These are phyloP conservation scores for Oenanthe sinensis DNA, from an alignment of 129 eudicot species.

Conservation along the genomic window DNA sequence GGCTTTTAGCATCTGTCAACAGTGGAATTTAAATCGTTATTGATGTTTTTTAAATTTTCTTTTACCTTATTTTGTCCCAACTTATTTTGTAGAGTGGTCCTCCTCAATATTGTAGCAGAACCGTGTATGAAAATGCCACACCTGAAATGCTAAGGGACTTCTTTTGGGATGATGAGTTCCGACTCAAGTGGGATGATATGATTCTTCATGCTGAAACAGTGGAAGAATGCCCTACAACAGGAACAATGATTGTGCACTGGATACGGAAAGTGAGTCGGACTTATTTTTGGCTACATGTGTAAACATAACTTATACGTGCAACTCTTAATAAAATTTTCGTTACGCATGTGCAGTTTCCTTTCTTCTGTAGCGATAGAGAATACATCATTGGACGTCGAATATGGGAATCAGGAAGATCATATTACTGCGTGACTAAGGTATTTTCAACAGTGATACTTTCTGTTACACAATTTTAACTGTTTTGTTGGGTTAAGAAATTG, in stretches of 20 bases:
- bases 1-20: background rate
- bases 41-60: background rate
- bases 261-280: conserved; percentile 55
- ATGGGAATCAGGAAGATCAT: conserved; percentile 76
- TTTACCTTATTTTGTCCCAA: background rate
- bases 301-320: background rate
- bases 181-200: conserved; percentile 91
- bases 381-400: conserved; percentile 78
- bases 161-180: conserved; percentile 90
- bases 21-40: background rate
- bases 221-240: conserved; percentile 66
- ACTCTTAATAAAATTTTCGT: background rate
- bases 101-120: conserved; percentile 91
- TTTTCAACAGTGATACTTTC: background rate
- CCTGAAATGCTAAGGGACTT: conserved; percentile 87
- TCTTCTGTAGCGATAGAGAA: conserved; percentile 90
- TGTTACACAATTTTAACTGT: background rate
- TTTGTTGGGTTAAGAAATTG: background rate
- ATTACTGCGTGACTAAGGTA: conserved; percentile 96
- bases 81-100: conserved; percentile 57
- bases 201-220: conserved; percentile 45
- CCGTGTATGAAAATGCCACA: conserved; percentile 78
- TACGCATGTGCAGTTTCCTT: conserved; percentile 59
- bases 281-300: background rate
- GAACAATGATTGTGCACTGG: conserved; percentile 92